Evolutionary conservation across 371 early-diverging fungal genomes (phyloP), one percentile per base, ranked within the genome.

Genomic region (Chytridium lagenaria): DNA sequence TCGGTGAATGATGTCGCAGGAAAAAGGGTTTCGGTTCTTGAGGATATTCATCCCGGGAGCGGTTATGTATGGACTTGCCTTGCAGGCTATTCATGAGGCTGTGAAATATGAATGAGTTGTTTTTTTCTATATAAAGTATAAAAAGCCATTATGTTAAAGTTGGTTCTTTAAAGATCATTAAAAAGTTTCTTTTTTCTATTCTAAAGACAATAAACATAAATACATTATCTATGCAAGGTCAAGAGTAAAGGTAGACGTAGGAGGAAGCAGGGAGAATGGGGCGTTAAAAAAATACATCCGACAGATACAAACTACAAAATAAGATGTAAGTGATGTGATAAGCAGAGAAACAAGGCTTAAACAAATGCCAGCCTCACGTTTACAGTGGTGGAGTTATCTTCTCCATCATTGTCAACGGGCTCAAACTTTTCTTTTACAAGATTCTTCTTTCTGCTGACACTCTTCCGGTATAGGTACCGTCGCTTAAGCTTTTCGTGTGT

Each of bases 41-140:
- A 66, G 44, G 66, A 66, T 38, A 12, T 28, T 2, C 44, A 66
- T 66, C 66, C 66, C 7, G 66, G 66, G 30, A 66, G 44, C 66
- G 10, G 37, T 66, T 33, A 66, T 66, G 66, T 66, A 40, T 16
- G 66, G 66, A 30, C 30, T 44, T 10, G 39, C 44, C 16, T 26
- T 66, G 2, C 23, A 44, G 26, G 66, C 49, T 22, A 66, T 66
- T 44, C 66, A 66, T 44, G 66, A 66, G 26, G 55, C 55, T 12
- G 55, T 52, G 5, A 52, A 52, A 23, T 7, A 52, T 26, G 55
- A 52, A n/a, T 52, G 5, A 12, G 44, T 52, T n/a, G 55, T 10
- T 52, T 52, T 12, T 52, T 12, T 52, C 16, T 44, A 44, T 44
- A 12, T 7, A 44, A 44, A 44, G 44, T 19, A 44, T 44, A 44